Percentiles rank a stretch among this genome's conserved stretches.
These are phyloP conservation scores for Neurospora hispaniola DNA, from an alignment of 495 filamentous ascomycete genomes.

Conservation along the genomic window DNA sequence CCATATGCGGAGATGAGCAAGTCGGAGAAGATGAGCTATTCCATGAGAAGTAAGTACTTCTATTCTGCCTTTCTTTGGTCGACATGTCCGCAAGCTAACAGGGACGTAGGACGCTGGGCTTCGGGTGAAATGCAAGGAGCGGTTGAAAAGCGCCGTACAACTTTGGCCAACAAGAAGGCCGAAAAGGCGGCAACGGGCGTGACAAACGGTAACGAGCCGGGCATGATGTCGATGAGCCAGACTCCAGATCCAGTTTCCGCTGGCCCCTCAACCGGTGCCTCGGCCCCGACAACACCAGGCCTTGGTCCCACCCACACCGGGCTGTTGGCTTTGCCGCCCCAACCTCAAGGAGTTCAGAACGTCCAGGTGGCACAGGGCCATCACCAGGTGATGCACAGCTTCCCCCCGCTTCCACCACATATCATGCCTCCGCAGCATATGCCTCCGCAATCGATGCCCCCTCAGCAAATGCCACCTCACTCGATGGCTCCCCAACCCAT, in stretches of 20 bases:
- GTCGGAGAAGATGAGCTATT: conserved; percentile 41
- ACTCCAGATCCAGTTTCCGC: conserved; percentile 9
- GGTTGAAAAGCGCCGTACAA: conserved; percentile 39
- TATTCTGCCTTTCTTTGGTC: background rate
- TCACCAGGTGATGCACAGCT: background rate
- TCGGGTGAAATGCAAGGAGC: conserved; percentile 38
- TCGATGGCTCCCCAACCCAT: background rate
- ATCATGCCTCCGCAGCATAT: background rate
- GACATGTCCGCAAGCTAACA: conserved; percentile 10
- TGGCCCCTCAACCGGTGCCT: conserved; percentile 9
- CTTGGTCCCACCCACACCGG: conserved; percentile 4
- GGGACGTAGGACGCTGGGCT: conserved; percentile 33
- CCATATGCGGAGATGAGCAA: conserved; percentile 41
- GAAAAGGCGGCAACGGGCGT: conserved; percentile 13
- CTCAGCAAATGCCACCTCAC: background rate
- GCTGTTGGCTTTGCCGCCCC: conserved; percentile 6
- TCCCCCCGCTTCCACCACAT: background rate
- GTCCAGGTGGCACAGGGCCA: background rate
- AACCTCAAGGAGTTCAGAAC: background rate
- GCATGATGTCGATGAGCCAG: conserved; percentile 1
- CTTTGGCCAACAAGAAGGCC: conserved; percentile 39
- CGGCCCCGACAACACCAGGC: conserved; percentile 9
- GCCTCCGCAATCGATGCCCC: background rate
- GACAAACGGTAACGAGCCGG: background rate
- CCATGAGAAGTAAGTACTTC: conserved; percentile 35